Base-by-base conservation (phyloP, 2,329 filamentous ascomycete genomes). In the Colletotrichum sp. region DNA sequence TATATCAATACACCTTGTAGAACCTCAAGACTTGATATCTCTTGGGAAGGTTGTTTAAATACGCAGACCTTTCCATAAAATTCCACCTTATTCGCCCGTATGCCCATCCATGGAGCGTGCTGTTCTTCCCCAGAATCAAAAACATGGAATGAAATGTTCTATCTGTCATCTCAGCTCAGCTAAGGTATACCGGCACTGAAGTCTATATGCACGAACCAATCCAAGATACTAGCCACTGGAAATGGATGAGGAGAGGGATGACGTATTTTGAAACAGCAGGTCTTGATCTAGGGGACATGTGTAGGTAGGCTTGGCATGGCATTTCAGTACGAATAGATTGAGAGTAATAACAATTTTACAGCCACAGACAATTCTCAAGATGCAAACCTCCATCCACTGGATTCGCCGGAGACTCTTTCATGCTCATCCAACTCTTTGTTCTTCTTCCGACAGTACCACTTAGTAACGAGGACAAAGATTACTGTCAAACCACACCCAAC, bases 381-480 rank as follows among this genome's bases (percentile, higher is more conserved):
- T n/a, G 71, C 71, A 18, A 55, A 76, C 24, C 75, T 67, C 75
- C 75, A 76, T n/a, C 71, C 67, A 28, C 68, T 70, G 12, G 71
- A 48, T 12, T 75, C 61, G 3, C 75, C 71, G 13, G 71, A 58
- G 6, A 74, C 21, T 12, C 72, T 55, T 24, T 75, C 75, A 24
- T 66, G 62, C 75, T 70, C 79, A n/a, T 80, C 77, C 2, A 82
- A 66, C 1, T 76, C 71, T 66, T 79, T 80, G 34, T 83, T 83
- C 77, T 79, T 79, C 32, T 62, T 75, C 2, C 70, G 58, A 38
- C 78, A 79, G 77, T 78, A 81, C 43, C 78, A 81, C 1, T 79
- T 79, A 0, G 78, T 66, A 3, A 79, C 52, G 6, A 80, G 70
- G 1, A 78, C 78, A 1, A 79, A 13, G 2, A 82, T 70, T 3